Conservation (phyloP, 2,329 filamentous ascomycete species). For the Kalmusia sp. region DNA sequence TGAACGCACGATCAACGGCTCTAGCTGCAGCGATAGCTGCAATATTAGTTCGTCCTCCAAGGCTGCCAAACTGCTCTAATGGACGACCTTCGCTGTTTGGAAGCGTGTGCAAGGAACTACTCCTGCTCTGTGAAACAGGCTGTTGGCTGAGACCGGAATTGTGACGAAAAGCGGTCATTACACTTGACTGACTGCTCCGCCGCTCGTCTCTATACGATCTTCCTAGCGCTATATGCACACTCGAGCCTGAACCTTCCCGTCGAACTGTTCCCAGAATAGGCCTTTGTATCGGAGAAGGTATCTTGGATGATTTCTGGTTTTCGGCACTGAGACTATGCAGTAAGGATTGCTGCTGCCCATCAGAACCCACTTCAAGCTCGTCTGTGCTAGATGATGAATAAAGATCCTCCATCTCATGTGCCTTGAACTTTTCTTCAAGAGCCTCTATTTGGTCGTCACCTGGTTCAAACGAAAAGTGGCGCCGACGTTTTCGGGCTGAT, state of each 20-base stretch:
- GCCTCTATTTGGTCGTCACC: slow-evolving; percentile 47
- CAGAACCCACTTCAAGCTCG: slow-evolving; percentile 7
- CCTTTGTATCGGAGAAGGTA: slow-evolving; percentile 51
- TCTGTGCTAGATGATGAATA: slow-evolving; percentile 10
- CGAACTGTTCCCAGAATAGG: slow-evolving; percentile 40
- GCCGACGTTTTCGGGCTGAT: slow-evolving; percentile 26
- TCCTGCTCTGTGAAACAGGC: slow-evolving; percentile 21
- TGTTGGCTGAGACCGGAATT: slow-evolving; percentile 20
- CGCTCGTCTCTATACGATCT: slow-evolving; percentile 26
- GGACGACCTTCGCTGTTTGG: slow-evolving; percentile 14
- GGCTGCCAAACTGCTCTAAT: slow-evolving; percentile 25
- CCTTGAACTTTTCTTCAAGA: slow-evolving; percentile 20
- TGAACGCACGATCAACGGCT: slow-evolving; percentile 21
- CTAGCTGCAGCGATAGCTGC: slow-evolving; percentile 28
- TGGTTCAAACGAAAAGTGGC: slow-evolving; percentile 53
- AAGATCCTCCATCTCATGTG: slow-evolving; percentile 10
- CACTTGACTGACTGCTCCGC: slow-evolving; percentile 37
- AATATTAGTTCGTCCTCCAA: slow-evolving; percentile 25
- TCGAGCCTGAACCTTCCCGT: slow-evolving; percentile 48
- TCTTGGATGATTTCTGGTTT: slow-evolving; percentile 43
- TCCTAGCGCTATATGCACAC: slow-evolving; percentile 39
- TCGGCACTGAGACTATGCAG: slow-evolving; percentile 14
- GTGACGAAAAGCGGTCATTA: slow-evolving; percentile 36
- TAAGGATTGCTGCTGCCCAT: not conserved
- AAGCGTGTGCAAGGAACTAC: slow-evolving; percentile 25